Conservation (phyloP, 306 rosid genomes). For the Rosa lucieae region DNA sequence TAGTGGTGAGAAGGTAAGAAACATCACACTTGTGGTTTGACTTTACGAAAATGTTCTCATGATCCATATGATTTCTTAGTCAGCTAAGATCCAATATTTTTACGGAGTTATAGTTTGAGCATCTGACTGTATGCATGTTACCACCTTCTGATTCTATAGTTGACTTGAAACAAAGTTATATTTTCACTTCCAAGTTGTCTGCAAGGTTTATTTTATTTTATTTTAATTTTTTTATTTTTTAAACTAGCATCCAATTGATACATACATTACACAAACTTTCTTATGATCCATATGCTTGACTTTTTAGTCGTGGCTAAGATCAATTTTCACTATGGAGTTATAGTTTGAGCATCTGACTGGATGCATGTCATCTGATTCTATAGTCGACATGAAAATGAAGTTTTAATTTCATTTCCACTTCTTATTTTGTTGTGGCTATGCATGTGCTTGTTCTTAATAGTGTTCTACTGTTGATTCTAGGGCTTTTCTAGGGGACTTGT, state of each 20-base stretch:
- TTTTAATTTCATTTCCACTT: neutral
- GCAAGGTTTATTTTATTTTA: too few species aligned
- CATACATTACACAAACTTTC: neutral
- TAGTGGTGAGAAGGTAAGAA: constrained; percentile 93
- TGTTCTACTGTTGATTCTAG: neutral
- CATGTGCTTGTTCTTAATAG: neutral
- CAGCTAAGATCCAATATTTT: neutral
- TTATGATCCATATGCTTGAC: neutral
- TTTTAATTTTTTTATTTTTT: too few species aligned
- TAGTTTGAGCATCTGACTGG: neutral
- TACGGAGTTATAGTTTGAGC: neutral
- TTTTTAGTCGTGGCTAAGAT: neutral
- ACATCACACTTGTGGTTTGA: neutral
- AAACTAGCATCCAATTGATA: neutral
- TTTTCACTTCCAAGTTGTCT: neutral
- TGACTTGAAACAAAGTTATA: neutral
- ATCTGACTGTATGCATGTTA: neutral
- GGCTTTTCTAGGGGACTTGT: neutral
- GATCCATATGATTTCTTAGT: neutral
- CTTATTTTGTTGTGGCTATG: neutral
- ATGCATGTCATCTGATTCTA: neutral
- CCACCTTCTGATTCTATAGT: neutral
- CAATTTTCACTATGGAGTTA: neutral
- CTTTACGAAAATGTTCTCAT: neutral
- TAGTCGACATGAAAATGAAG: neutral